Conservation (phyloP, 306 rosid genomes). For the Glycine tomentella region DNA sequence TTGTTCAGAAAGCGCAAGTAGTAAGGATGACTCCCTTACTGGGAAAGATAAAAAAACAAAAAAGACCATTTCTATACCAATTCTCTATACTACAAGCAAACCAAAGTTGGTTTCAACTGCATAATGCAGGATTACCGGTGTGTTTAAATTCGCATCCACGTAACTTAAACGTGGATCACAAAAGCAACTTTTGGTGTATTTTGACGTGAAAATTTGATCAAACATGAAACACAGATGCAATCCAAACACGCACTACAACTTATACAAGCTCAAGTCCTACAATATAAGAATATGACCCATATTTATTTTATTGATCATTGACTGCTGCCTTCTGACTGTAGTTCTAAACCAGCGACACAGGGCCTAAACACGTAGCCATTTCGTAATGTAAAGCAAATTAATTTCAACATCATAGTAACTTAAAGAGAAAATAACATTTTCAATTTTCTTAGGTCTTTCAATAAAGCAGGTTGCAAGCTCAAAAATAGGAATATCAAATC, state of each 20-base stretch:
- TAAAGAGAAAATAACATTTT: neutral
- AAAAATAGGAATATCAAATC: constrained; percentile 5
- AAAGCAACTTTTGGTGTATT: too few relatives aligned
- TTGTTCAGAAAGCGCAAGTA: neutral
- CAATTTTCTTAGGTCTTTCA: constrained; percentile 8
- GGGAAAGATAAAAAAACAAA: too few relatives aligned
- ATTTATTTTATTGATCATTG: neutral
- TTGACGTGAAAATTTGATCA: too few relatives aligned
- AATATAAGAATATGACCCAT: neutral
- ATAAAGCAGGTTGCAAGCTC: constrained; percentile 4
- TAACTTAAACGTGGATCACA: too few relatives aligned
- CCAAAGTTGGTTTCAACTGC: neutral
- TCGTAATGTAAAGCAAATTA: too few relatives aligned
- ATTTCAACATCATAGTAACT: neutral
- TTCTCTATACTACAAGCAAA: neutral
- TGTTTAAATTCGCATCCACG: too few relatives aligned
- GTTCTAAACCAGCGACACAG: too few relatives aligned
- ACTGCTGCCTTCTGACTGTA: neutral
- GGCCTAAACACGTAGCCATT: too few relatives aligned
- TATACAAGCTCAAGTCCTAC: neutral
- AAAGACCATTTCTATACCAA: too few relatives aligned
- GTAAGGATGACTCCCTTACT: neutral
- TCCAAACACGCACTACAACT: too few relatives aligned
- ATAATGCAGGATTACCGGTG: too few relatives aligned
- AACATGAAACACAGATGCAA: too few relatives aligned